Conservation (phyloP, 306 rosid species). For the Arachis stenosperma region DNA sequence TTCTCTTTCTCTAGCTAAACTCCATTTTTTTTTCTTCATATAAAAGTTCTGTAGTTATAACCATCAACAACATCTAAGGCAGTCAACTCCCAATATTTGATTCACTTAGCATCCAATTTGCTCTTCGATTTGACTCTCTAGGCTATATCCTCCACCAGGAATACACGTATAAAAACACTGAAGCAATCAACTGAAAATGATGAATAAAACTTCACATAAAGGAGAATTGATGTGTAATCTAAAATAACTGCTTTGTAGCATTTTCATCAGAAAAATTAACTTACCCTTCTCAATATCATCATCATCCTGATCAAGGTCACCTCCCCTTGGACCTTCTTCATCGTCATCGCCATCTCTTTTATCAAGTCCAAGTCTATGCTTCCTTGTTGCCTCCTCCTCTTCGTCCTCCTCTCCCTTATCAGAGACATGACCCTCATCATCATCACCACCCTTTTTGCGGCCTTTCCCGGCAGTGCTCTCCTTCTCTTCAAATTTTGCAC, state of each 20-base stretch:
- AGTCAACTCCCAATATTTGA: conserved; percentile 10
- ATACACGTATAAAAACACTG: background rate
- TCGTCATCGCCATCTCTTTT: conserved; percentile 68
- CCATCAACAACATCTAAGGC: too few species aligned
- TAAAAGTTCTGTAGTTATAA: too few species aligned
- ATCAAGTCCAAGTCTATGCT: conserved; percentile 61
- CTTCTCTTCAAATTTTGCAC: conserved; percentile 60
- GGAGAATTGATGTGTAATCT: background rate
- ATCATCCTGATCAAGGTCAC: conserved; percentile 67
- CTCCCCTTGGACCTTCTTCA: conserved; percentile 69
- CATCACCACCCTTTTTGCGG: conserved; percentile 53
- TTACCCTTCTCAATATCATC: conserved; percentile 77
- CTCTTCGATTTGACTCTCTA: background rate
- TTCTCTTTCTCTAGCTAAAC: background rate
- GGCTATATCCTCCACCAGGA: conserved; percentile 19
- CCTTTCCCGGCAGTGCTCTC: conserved; percentile 46
- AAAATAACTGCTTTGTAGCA: conserved; percentile 6
- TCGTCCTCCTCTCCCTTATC: conserved; percentile 84
- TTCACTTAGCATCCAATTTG: conserved; percentile 7
- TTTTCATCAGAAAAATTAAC: conserved; percentile 15
- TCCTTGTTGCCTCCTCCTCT: conserved; percentile 72
- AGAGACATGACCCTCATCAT: conserved; percentile 73
- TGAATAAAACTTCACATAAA: conserved; percentile 5
- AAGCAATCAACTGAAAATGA: conserved; percentile 12
- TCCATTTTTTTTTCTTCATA: background rate